Evolutionary conservation across 805 yeast genomes (phyloP), one percentile per base, ranked within the genome.

Genomic region (Debaryomyces hansenii): DNA sequence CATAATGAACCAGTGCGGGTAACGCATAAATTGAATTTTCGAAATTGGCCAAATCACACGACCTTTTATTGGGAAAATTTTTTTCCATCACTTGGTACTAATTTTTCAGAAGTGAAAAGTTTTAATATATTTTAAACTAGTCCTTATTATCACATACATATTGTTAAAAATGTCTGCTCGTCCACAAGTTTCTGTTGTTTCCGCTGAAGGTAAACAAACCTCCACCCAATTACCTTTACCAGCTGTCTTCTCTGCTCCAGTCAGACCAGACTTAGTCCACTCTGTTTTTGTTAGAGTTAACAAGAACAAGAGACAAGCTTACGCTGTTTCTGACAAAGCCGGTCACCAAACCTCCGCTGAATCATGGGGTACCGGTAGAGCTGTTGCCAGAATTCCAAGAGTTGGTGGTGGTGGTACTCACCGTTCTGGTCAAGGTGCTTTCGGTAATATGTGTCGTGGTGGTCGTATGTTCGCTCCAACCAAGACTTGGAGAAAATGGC

Each of bases 301-400:
- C 95, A 94, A 94, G 94, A 94, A 94, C 96, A 92, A 92, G 90
- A 90, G 99, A 82, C 99, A 94, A 83, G 97, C 99, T 78, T 94
- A 94, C 87, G 97, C 99, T 75, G 99, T 94, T 67, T 86, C 98
- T 67, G 90, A 85, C 75, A 88, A 90, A 82, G 99, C 99, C 72
- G 99, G 99, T 83, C 96, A 90, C 86, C 98, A 94, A 83, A 91
- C 97, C 79, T 92, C 98, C 58, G 99, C 99, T 76, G 97, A 90
- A 82, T 94, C 99, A 59, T 94, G 99, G 99, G 99, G 99, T 90
- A 94, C 99, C 68, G 99, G 99, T 85, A 91, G 99, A 84, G 99
- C 99, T 80, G 97, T 94, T 73, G 98, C 99, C 82, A 92, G 99
- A 85, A 92, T 94, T 78, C 99, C 99, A 84, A 91, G 99, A 86